phyloP scores from a whole-genome alignment of 306 rosid genomes.

The Prunus campanulata region DNA sequence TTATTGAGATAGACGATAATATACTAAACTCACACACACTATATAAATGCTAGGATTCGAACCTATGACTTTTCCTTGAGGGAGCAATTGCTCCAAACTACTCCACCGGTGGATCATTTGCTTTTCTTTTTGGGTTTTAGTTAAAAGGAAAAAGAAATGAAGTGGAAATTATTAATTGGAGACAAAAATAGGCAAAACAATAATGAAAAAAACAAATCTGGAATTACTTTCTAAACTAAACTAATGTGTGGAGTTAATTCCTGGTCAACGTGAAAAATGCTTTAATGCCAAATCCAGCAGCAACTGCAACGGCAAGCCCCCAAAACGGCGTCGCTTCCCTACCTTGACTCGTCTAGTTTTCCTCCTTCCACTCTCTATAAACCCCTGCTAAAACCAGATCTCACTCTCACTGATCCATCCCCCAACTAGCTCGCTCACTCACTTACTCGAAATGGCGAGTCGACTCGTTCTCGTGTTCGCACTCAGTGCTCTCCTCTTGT shows the following conservation, averaged over 20 bases:
- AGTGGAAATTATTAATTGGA: too few relatives aligned
- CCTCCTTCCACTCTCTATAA: not conserved
- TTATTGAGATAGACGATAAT: too few relatives aligned
- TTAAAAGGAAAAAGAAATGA: too few relatives aligned
- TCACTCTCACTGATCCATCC: conserved; percentile 10
- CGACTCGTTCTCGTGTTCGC: conserved; percentile 49
- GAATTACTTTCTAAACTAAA: not conserved
- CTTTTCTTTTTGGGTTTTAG: too few relatives aligned
- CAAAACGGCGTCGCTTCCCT: not conserved
- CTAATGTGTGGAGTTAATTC: not conserved
- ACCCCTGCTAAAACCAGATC: conserved; percentile 28
- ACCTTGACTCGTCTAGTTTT: conserved; percentile 7
- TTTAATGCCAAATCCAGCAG: not conserved
- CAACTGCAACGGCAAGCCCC: not conserved
- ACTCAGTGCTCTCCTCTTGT: conserved; percentile 56
- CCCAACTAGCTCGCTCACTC: not conserved
- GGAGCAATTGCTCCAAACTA: too few relatives aligned
- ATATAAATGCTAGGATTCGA: too few relatives aligned
- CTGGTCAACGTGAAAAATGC: not conserved
- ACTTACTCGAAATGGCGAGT: conserved; percentile 45
- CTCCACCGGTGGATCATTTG: too few relatives aligned
- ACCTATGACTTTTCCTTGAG: accelerated
- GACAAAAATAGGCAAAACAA: too few relatives aligned
- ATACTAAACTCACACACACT: too few relatives aligned
- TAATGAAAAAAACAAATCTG: too few relatives aligned